Percentiles rank a stretch among this genome's conserved stretches.
These are phyloP conservation scores for Cryphonectria naterciae DNA, from an alignment of 2,329 filamentous ascomycete genomes.

Conservation along the genomic window DNA sequence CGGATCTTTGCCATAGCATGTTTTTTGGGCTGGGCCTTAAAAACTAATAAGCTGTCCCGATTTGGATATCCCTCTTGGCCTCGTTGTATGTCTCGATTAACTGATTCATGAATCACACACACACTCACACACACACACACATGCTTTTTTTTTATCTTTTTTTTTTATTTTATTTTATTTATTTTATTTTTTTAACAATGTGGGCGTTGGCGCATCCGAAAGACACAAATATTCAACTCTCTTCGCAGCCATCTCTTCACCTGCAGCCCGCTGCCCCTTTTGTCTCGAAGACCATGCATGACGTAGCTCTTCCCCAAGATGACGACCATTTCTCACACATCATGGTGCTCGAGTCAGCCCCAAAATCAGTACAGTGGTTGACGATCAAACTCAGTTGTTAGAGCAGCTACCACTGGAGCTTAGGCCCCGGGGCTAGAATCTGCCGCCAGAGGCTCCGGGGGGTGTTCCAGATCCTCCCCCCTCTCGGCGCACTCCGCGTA, in stretches of 20 bases:
- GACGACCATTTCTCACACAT: not conserved
- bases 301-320: not conserved
- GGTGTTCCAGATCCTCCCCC: not conserved
- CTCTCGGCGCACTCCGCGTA: not conserved
- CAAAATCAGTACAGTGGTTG: not conserved
- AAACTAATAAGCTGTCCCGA: not conserved
- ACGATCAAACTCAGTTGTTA: constrained; percentile 2
- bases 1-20: not conserved
- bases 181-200: not conserved
- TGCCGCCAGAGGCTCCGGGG: not conserved
- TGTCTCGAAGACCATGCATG: not conserved
- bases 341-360: not conserved
- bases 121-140: not conserved
- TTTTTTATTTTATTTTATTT: too few relatives aligned
- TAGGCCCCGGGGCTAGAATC: not conserved
- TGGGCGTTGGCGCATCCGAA: not conserved
- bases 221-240: not conserved
- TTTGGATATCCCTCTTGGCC: not conserved
- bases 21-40: not conserved
- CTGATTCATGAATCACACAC: constrained; percentile 2
- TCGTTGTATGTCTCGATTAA: not conserved
- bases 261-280: not conserved
- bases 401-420: not conserved
- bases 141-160: too few relatives aligned
- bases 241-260: not conserved